Base-by-base conservation (phyloP, 352 stramenopile species). In the Globisporangium nunn region DNA sequence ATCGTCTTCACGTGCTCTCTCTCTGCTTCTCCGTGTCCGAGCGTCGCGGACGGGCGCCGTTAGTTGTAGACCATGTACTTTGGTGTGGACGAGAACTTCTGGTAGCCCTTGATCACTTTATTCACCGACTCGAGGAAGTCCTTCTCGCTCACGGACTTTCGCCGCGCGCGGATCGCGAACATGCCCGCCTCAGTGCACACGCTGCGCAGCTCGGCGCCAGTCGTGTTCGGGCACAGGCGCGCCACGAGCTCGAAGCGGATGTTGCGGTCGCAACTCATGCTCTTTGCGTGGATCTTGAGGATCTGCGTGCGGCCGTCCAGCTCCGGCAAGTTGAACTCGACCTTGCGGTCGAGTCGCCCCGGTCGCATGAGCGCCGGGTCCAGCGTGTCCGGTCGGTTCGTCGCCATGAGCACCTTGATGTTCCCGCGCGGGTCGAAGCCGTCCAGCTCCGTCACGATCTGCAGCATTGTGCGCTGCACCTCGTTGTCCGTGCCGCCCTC, bases 71-170 rank as follows among this genome's bases (percentile, higher is more conserved):
- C 93, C 91, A 98, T 98, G 85, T 98, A 98, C 83, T 99, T 99
- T 33, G 97, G 97, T 64, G 97, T 99, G 40, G 96, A 98, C 64
- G 88, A 98, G 85, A 99, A 99, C 87, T 99, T 99, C 70, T 99
- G 97, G 88, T 99, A 99, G 60, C 96, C 97, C 85, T 99, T 99
- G 71, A 99, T 99, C 58, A 99, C 97, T 81, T 99, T 99, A 79
- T 99, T 98, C 57, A 99, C 97, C 54, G 95, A 97, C 62, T 99
- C 96, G 58, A 99, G 84, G 77, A 99, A 99, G 74, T 99, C 97
- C 70, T 99, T 98, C 70, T 99, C 97, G 61, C 86, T 98, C 54
- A 99, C 96, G 45, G 75, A 96, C 85, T 99, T 99, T 75, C 97
- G 93, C 50, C 97, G 86, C 33, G 95, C 96, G 45, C 97, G 91